Base-by-base conservation (phyloP, 2,329 filamentous ascomycete species). In the Calonectria pauciramosa region DNA sequence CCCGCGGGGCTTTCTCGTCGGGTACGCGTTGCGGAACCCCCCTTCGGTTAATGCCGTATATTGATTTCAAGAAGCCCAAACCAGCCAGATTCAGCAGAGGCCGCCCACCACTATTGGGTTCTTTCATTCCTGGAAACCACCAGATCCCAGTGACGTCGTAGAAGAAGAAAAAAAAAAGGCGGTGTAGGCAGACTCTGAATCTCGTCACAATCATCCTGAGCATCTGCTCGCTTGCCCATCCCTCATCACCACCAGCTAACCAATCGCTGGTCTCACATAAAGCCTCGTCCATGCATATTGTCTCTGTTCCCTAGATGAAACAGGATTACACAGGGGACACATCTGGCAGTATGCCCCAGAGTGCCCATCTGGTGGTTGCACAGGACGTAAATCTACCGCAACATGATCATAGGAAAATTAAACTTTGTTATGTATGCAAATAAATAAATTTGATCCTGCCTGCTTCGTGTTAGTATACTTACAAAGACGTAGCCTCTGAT, bases 21-120 rank as follows among this genome's bases (percentile, higher is more conserved):
- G n/a, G 41, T 34, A 23, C 28, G n/a, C 30, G n/a, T n/a, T 13
- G 26, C 30, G 30, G 38, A 20, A 63, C 8, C 14, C 30, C 18
- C 41, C 26, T 41, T 49, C 63, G 34, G 63, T 60, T 18, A 69
- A 60, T 60, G 38, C 67, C 67, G 67, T 69, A 47, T 28, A 59
- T 44, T 32, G 44, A 30, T 47, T 44, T 36, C 66, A 9, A 59
- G 36, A 30, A 32, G 28, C 49, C 34, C 26, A 36, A 36, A 34
- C 60, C 36, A 66, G 28, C 51, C 41, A 49, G 28, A 16, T 49
- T 38, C 60, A 26, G 23, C 36, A 20, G n/a, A 41, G 56, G 56
- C 34, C 34, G 56, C 34, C 56, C 56, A 41, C 56, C 16, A 34
- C 20, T 6, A 18, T 30, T 63, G 56, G 34, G 4, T 7, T 41